These are phyloP conservation scores for Apiospora hydei DNA, from an alignment of 2,329 filamentous ascomycete species.

Conservation along the genomic window DNA sequence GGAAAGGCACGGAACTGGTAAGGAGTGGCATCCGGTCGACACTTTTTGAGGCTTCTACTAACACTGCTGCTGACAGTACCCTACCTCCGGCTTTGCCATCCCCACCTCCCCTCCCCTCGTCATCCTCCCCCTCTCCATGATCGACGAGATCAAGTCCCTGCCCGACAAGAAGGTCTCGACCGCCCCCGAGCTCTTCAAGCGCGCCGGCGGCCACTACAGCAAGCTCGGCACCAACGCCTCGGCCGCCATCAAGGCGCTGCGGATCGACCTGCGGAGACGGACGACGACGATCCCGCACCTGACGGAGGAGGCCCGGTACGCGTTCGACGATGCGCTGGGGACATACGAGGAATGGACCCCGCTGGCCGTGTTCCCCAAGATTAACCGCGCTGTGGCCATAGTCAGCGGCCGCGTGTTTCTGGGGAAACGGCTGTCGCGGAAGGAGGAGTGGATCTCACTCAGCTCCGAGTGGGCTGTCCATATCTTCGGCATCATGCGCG, in stretches of 20 bases:
- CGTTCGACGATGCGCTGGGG: neutral
- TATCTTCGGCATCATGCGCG: neutral
- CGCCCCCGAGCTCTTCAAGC: conserved; percentile 47
- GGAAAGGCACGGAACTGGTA: neutral
- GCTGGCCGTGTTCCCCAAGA: neutral
- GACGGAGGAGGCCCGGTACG: neutral
- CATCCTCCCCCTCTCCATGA: conserved; percentile 14
- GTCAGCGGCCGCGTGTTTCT: conserved; percentile 11
- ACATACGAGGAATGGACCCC: neutral
- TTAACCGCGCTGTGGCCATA: conserved; percentile 13
- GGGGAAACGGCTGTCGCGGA: neutral
- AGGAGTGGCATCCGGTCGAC: accelerated
- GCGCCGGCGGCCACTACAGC: conserved; percentile 45
- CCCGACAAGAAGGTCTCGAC: conserved; percentile 8
- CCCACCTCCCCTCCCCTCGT: conserved; percentile 3
- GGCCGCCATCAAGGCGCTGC: conserved; percentile 15
- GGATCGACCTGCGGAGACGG: neutral
- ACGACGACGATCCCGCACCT: neutral
- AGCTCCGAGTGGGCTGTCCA: conserved; percentile 16
- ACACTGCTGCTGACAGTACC: neutral
- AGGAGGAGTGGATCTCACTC: conserved; percentile 4
- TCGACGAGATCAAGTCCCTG: conserved; percentile 19
- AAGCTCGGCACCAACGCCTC: conserved; percentile 60
- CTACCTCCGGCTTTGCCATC: neutral
- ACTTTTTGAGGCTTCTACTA: no score